These are phyloP conservation scores for Aspergillus alliaceus DNA, from an alignment of 2,329 filamentous ascomycete species.

Conservation along the genomic window DNA sequence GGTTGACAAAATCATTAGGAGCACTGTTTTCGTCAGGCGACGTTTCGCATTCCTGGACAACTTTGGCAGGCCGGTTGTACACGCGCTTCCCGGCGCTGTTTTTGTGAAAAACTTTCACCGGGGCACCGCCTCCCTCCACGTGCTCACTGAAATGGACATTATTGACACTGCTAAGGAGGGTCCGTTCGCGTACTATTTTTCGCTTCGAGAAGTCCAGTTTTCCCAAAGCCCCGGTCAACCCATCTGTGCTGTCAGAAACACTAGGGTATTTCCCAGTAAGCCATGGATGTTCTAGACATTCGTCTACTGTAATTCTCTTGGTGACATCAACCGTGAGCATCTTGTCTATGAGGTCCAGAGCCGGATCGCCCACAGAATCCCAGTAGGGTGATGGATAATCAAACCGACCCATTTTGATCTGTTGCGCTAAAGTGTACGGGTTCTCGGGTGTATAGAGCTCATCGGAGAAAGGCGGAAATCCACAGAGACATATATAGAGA, in stretches of 20 bases:
- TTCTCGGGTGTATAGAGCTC: constrained; percentile 80
- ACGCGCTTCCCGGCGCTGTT: constrained; percentile 56
- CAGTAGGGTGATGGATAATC: constrained; percentile 97
- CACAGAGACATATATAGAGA: constrained; percentile 93
- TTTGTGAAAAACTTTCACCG: constrained; percentile 74
- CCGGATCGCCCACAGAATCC: constrained; percentile 83
- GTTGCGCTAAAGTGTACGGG: constrained; percentile 81
- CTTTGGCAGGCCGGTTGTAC: constrained; percentile 42
- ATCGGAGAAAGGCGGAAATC: constrained; percentile 95
- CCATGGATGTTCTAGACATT: constrained; percentile 92
- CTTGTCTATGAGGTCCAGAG: constrained; percentile 86
- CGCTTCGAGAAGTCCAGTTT: constrained; percentile 80
- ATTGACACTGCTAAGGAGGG: constrained; percentile 79
- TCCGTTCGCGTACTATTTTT: constrained; percentile 78
- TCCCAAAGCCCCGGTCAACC: constrained; percentile 81
- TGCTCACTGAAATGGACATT: constrained; percentile 65
- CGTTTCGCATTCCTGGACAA: constrained; percentile 50
- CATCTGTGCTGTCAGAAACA: constrained; percentile 84
- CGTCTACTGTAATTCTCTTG: constrained; percentile 80
- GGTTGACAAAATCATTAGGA: constrained; percentile 74
- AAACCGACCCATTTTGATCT: constrained; percentile 85
- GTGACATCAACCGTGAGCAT: constrained; percentile 91
- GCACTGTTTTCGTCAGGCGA: constrained; percentile 67
- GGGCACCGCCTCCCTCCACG: constrained; percentile 55
- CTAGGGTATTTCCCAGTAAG: constrained; percentile 62